Base-by-base conservation (phyloP, 305 asterid species). In the Rubia tinctorum region DNA sequence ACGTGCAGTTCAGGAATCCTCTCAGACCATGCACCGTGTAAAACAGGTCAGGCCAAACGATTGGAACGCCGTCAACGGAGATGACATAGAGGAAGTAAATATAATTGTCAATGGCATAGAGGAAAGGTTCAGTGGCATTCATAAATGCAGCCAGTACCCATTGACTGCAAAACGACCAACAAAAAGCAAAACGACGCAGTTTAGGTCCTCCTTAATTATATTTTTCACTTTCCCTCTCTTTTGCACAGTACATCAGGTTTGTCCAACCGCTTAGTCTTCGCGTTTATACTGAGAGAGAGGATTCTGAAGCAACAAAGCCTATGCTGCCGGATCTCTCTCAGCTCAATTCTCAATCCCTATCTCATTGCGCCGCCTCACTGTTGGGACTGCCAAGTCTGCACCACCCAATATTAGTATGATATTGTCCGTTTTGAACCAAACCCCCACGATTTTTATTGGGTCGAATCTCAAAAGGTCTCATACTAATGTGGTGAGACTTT, bases 21-120 rank as follows among this genome's bases (percentile, higher is more conserved):
- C 77, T 79, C 73, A 80, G 78, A 43, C 84, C 84, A 68, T 83
- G 86, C 68, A 75, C 84, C 4, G 80, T 70, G 74, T 75, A 77
- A 69, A 77, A 80, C 78, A 80, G 53, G 40, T 80, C 82, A 53
- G 82, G 80, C 45, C 56, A 58, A 15, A 62, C 72, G 62, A 80
- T 39, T 4, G 45, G 58, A 6, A 77, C 79, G 1, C 70, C 73
- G 34, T 30, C 34, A 30, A 30, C 34, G 3, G 3, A n/a, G n/a
- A n/a, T n/a, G n/a, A n/a, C n/a, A 15, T 18, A 10, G 59, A 53
- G 59, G 7, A 17, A 8, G 23, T 53, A 17, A 53, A 51, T 10
- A 6, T 6, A 49, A 5, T 13, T 49, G n/a, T 49, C 14, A 12
- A 49, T 7, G 34, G n/a, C n/a, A n/a, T n/a, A n/a, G n/a, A n/a